These are phyloP conservation scores for Pachysolen tannophilus DNA, from an alignment of 805 yeast species.

Conservation along the genomic window DNA sequence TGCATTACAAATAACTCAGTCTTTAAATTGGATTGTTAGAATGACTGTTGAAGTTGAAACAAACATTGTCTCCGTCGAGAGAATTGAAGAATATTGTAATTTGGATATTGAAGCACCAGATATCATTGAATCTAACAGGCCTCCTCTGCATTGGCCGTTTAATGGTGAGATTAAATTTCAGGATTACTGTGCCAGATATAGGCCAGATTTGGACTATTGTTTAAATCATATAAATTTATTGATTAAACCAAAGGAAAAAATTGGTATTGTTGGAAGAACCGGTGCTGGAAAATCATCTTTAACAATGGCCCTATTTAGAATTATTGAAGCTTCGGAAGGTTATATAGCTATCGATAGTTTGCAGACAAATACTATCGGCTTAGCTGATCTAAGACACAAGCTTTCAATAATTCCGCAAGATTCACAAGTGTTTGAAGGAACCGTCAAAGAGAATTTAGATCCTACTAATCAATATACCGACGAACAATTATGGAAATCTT, in stretches of 20 bases:
- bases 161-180: slow-evolving; percentile 51
- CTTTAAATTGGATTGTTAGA: slow-evolving; percentile 86
- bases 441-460: slow-evolving; percentile 68
- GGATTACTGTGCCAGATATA: slow-evolving; percentile 62
- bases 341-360: slow-evolving; percentile 55
- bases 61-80: slow-evolving; percentile 84
- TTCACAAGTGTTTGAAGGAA: slow-evolving; percentile 74
- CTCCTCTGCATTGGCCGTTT: slow-evolving; percentile 56
- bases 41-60: slow-evolving; percentile 94
- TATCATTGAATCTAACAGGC: slow-evolving; percentile 52
- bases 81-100: slow-evolving; percentile 71
- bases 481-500: slow-evolving; percentile 60
- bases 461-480: slow-evolving; percentile 57
- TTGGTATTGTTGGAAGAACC: slow-evolving; percentile 85
- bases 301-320: slow-evolving; percentile 65
- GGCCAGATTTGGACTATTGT: slow-evolving; percentile 63
- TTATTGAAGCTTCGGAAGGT: slow-evolving; percentile 63
- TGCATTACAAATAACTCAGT: slow-evolving; percentile 76
- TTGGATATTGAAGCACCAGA: slow-evolving; percentile 70
- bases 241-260: slow-evolving; percentile 61
- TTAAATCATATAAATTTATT: slow-evolving; percentile 48
- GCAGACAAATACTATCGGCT: slow-evolving; percentile 51
- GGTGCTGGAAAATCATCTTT: slow-evolving; percentile 82
- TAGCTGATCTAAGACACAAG: slow-evolving; percentile 58
- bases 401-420: slow-evolving; percentile 78